Conservation (phyloP, 73 alveolate genomes). For the Halteria grandinella region DNA sequence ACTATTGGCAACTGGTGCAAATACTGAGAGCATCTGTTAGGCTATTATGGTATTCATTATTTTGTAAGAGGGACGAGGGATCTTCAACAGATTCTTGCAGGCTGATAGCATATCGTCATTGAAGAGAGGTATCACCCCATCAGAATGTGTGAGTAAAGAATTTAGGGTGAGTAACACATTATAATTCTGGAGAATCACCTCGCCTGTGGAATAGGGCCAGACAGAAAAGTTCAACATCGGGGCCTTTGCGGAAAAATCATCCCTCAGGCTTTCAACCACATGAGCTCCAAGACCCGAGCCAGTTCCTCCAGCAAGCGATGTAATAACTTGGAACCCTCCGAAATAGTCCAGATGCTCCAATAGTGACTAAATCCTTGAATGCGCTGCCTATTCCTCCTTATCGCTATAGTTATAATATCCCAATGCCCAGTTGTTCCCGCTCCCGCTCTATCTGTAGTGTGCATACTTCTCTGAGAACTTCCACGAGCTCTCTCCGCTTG, state of each 20-base stretch:
- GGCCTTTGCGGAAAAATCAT: conserved; percentile 75
- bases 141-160: conserved; percentile 42
- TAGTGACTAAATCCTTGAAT: conserved; percentile 62
- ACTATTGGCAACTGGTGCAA: conserved; percentile 57
- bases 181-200: conserved; percentile 84
- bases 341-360: conserved; percentile 80
- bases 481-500: conserved; percentile 48
- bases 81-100: conserved; percentile 36
- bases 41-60: conserved; percentile 61
- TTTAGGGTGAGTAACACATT: conserved; percentile 84
- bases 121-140: conserved; percentile 53
- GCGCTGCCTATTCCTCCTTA: conserved; percentile 73
- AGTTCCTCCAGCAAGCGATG: conserved; percentile 92
- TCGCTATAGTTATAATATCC: conserved; percentile 79
- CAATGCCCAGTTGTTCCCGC: conserved; percentile 94
- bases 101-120: conserved; percentile 58
- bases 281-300: conserved; percentile 91
- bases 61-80: conserved; percentile 57
- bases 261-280: conserved; percentile 78
- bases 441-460: conserved; percentile 79
- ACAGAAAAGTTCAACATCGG: conserved; percentile 80
- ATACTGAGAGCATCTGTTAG: conserved; percentile 26
- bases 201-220: conserved; percentile 92
- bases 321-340: conserved; percentile 74
- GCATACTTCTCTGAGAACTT: conserved; percentile 65